Base-by-base conservation (phyloP, 1,139 yeast species). In the Yamadazyma triangularis region DNA sequence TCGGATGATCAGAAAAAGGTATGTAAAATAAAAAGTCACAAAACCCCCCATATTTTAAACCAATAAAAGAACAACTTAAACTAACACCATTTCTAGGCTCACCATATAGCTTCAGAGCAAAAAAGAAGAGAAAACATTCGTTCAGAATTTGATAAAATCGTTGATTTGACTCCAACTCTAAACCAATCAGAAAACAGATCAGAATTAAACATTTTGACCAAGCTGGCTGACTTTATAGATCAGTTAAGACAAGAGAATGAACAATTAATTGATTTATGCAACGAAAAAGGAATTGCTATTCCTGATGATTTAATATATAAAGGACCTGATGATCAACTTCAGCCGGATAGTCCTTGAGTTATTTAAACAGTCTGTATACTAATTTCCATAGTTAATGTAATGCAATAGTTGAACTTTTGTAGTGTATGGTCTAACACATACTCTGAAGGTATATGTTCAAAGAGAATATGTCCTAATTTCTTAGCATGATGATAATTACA, bases 21-120 rank as follows among this genome's bases (percentile, higher is more conserved):
- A 53, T 27, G 70, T 53, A 9, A 12, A 7, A 23, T 13, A 8
- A 8, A 12, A 23, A 23, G 13, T n/a, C n/a, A n/a, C n/a, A n/a
- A n/a, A n/a, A n/a, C n/a, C n/a, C n/a, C n/a, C n/a, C n/a, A n/a
- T n/a, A n/a, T n/a, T n/a, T n/a, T n/a, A n/a, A n/a, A n/a, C n/a
- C n/a, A n/a, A n/a, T n/a, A n/a, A n/a, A n/a, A n/a, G n/a, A n/a
- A n/a, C n/a, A n/a, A n/a, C n/a, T n/a, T n/a, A n/a, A n/a, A n/a
- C n/a, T n/a, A n/a, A n/a, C n/a, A n/a, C n/a, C n/a, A n/a, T n/a
- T n/a, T n/a, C n/a, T n/a, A 65, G 69, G 73, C 73, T 2, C 74
- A 68, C 38, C 74, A 68, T 38, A 68, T 68, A 12, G 73, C 73
- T n/a, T 66, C 73, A 1, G 74, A 68, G 40, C 73, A 68, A 40